These are phyloP conservation scores for Trichoderma afroharzianum DNA, from an alignment of 2,329 filamentous ascomycete genomes.

Conservation along the genomic window DNA sequence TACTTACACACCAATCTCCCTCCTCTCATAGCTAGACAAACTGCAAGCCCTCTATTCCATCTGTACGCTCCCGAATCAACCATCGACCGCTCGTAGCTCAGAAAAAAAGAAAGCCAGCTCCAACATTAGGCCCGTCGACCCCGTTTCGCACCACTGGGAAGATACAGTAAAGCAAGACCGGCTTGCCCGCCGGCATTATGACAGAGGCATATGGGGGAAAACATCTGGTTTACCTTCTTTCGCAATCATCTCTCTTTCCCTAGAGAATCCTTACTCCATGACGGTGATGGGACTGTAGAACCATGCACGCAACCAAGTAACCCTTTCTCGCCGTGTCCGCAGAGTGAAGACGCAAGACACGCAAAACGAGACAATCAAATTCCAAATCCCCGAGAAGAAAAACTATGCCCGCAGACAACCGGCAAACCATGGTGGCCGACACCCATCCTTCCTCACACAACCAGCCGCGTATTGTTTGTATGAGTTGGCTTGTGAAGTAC, in stretches of 20 bases:
- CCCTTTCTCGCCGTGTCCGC: conserved; percentile 20
- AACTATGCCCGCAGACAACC: conserved; percentile 36
- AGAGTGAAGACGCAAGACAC: conserved; percentile 27
- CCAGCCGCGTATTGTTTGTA: conserved; percentile 26
- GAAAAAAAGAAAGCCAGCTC: conserved; percentile 23
- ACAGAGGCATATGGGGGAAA: conserved; percentile 16
- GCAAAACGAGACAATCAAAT: conserved; percentile 37
- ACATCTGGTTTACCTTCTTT: conserved; percentile 15
- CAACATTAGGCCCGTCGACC: conserved; percentile 32
- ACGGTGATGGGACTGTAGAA: conserved; percentile 15
- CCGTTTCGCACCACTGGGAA: conserved; percentile 26
- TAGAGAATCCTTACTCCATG: conserved; percentile 15
- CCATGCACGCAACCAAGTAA: conserved; percentile 17
- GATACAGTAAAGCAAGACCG: conserved; percentile 36
- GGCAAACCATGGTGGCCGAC: conserved; percentile 30
- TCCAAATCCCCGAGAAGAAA: conserved; percentile 35
- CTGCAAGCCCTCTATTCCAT: conserved; percentile 20
- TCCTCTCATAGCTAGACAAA: conserved; percentile 14
- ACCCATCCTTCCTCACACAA: conserved; percentile 32
- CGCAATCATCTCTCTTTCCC: conserved; percentile 13
- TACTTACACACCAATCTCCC: conserved; percentile 8
- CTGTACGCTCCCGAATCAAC: conserved; percentile 28
- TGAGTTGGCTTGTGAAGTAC: conserved; percentile 25
- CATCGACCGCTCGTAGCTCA: conserved; percentile 27
- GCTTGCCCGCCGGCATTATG: conserved; percentile 29